Base-by-base conservation (phyloP, 805 yeast genomes). In the Cephaloascus albidus region DNA sequence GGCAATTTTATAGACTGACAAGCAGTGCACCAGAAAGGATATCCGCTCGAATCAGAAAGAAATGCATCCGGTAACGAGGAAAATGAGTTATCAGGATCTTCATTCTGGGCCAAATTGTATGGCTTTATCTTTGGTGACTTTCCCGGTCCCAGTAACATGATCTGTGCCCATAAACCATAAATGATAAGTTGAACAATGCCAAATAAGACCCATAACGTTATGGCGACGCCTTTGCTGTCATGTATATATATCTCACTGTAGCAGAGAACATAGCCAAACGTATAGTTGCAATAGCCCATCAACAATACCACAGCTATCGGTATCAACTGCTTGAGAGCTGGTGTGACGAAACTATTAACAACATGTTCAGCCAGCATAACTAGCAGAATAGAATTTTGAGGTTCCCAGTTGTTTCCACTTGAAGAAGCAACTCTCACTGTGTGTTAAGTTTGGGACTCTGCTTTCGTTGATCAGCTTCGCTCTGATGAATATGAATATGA, bases 21-120 rank as follows among this genome's bases (percentile, higher is more conserved):
- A 10, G 60, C 55, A 1, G 81, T 58, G 51, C 96, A 87, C 78
- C 85, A 89, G 20, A 65, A 63, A 0, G 96, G 94, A 45, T 70
- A 76, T 0, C 97, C 97, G 41, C 72, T 67, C 8, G 60, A 62
- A 53, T 84, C 88, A 54, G 95, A 84, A 15, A 70, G 52, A 52
- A 86, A 89, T 18, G 69, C 60, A 1, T 57, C 65, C 0, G 94
- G 93, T 1, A 78, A 69, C 0, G 54, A 52, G 3, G 60, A 54
- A 8, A 63, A 51, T 4, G 39, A 19, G 14, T 17, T n/a, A 16
- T 31, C n/a, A 12, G 14, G 19, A 18, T 38, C 33, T 4, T 26
- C 38, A 4, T 40, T 37, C 10, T 40, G 44, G 42, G 55, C 56
- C 26, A 63, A 31, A 43, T 62, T 53, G 39, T 37, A 16, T 1